A percentile compares a stretch with the other conserved stretches of the same genome.
phyloP scores from a whole-genome alignment of 345 rosid genomes.

The Triadica sebifera region DNA sequence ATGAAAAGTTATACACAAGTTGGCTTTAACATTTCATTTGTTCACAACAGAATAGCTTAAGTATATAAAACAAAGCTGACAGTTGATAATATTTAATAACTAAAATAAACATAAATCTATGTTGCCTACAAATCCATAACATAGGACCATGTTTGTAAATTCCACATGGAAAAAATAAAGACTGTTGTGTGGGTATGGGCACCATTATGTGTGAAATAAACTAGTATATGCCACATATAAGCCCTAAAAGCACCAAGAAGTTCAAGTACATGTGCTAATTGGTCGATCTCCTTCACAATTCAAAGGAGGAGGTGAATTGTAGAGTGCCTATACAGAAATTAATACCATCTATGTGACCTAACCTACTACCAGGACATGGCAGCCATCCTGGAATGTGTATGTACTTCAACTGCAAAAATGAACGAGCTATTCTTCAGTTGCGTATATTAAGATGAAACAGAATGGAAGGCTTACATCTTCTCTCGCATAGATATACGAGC shows the following conservation, averaged over 20 bases:
- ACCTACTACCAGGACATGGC: not conserved
- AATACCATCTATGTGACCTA: not conserved
- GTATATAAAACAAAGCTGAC: not conserved
- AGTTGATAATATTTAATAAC: not conserved
- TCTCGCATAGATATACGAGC: constrained; percentile 47
- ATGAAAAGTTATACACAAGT: not conserved
- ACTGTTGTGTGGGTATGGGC: not conserved
- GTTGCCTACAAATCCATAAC: not conserved
- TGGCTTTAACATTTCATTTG: not conserved
- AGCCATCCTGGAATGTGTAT: not conserved
- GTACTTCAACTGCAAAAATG: not conserved
- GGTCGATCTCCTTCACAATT: not conserved
- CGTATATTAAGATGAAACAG: not conserved
- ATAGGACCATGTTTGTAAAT: too few species aligned
- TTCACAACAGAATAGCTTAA: too few species aligned
- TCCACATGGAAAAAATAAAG: not conserved
- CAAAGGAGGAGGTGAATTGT: not conserved
- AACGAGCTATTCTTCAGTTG: not conserved
- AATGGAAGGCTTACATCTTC: constrained; percentile 44
- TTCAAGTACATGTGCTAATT: not conserved
- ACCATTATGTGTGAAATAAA: not conserved
- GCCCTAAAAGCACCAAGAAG: not conserved
- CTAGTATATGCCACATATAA: not conserved
- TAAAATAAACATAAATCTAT: not conserved
- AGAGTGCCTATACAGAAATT: not conserved